A percentile compares a stretch with the other conserved stretches of the same genome.
Conservation (phyloP, 2,329 filamentous ascomycete species). For the Trichoderma lentiforme region DNA sequence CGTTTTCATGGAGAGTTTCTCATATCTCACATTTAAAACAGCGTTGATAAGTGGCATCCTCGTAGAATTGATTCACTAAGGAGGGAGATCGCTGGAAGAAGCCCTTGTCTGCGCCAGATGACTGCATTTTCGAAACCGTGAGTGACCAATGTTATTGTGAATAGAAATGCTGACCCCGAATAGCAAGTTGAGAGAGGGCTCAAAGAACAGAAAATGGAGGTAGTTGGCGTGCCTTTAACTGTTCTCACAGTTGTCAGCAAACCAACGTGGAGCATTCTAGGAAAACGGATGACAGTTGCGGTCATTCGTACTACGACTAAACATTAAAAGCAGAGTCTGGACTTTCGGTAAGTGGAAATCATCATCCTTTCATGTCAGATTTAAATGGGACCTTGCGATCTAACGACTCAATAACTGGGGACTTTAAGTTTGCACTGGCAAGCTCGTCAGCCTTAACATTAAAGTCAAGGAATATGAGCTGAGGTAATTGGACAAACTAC, state of each 20-base stretch:
- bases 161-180: background rate
- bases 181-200: background rate
- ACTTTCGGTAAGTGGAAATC: background rate
- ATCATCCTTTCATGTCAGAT: background rate
- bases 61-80: conserved; percentile 54
- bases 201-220: background rate
- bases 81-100: conserved; percentile 54
- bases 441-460: background rate
- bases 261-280: background rate
- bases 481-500: background rate
- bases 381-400: background rate
- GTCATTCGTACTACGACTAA: background rate
- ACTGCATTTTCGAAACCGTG: conserved; percentile 35
- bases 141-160: background rate
- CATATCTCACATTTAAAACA: conserved; percentile 45
- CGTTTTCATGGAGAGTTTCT: background rate
- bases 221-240: background rate
- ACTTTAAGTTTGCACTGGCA: background rate
- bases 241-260: background rate
- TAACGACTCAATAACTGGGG: background rate
- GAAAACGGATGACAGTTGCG: background rate
- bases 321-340: background rate
- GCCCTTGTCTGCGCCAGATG: conserved; percentile 45
- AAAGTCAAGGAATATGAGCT: background rate
- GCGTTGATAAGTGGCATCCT: conserved; percentile 53